Base-by-base conservation (phyloP, 371 early-diverging fungal species). In the Phascolomyces articulosus region DNA sequence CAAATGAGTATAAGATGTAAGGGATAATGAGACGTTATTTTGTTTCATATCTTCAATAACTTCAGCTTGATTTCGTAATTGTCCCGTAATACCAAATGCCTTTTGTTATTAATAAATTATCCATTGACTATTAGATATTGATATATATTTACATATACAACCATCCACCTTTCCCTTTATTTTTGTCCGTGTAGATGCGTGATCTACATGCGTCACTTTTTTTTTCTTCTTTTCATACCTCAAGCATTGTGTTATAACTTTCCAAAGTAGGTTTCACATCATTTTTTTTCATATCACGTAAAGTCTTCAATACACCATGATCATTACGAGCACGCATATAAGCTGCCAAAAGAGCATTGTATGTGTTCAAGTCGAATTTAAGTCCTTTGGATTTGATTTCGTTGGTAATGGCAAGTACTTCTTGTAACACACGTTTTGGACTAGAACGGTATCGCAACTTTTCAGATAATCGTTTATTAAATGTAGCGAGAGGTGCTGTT, bases 281-380 rank as follows among this genome's bases (percentile, higher is more conserved):
- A 9, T 70, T 51, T 1, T 64, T 55, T 44, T 70, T 64, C 80
- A 83, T 83, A 11, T 74, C 66, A 20, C 66, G 18, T 16, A 83
- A 53, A 0, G 68, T 72, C 1, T 47, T 48, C 28, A 70, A 23
- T 7, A 72, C 26, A 0, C 56, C 49, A 3, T 40, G 18, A 11
- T 29, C 27, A 16, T 79, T 72, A 29, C 57, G 63, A 10, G 66
- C 64, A n/a, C 72, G 77, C 40, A 73, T 72, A 63, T 82, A 83
- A 15, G 77, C 82, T 8, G 73, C 63, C 40, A 87, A 58, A 0
- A 87, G 60, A 0, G 80, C 77, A 63, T 82, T 83, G 69, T 85
- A 78, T 0, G 85, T 84, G 44, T 70, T 71, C n/a, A 75, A 29
- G 58, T 87, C 85, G 6, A 82, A 79, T 18, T 72, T 54, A 9